Percentiles rank a stretch among this genome's conserved stretches.
phyloP scores from a whole-genome alignment of 1,284 basidiomycete species.

The Cerrena zonata region DNA sequence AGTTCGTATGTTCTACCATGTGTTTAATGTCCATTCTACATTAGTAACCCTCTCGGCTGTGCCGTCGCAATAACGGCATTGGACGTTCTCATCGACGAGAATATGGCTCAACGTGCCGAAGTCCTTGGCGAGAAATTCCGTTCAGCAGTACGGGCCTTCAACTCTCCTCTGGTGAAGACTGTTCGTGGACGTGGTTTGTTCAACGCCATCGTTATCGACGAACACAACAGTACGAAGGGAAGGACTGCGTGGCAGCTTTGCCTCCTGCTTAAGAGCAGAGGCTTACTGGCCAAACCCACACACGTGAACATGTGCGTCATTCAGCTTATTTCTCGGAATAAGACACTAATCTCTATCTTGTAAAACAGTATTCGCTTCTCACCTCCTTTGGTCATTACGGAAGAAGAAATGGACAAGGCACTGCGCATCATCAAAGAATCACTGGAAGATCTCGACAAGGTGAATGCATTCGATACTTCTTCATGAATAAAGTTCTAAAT shows the following conservation, averaged over 20 bases:
- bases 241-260: constrained; percentile 95
- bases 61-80: constrained; percentile 91
- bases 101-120: constrained; percentile 75
- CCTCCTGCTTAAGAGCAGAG: constrained; percentile 84
- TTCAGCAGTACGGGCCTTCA: constrained; percentile 53
- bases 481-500: neutral
- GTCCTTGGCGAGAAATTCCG: constrained; percentile 82
- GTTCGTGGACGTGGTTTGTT: constrained; percentile 86
- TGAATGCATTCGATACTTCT: constrained; percentile 22
- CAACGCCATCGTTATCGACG: constrained; percentile 93
- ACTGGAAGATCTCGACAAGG: constrained; percentile 77
- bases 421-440: constrained; percentile 75
- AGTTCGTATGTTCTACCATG: neutral
- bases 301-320: constrained; percentile 84
- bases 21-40: neutral
- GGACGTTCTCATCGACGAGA: constrained; percentile 82
- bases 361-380: constrained; percentile 81
- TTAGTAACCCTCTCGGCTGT: constrained; percentile 88
- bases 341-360: neutral
- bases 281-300: constrained; percentile 91
- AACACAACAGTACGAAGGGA: constrained; percentile 67
- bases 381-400: constrained; percentile 88
- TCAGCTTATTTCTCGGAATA: constrained; percentile 3
- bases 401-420: constrained; percentile 75
- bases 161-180: constrained; percentile 63